Evolutionary conservation across 768 basidiomycete genomes (phyloP).

Genomic region (Leucocoprinus sp.): DNA sequence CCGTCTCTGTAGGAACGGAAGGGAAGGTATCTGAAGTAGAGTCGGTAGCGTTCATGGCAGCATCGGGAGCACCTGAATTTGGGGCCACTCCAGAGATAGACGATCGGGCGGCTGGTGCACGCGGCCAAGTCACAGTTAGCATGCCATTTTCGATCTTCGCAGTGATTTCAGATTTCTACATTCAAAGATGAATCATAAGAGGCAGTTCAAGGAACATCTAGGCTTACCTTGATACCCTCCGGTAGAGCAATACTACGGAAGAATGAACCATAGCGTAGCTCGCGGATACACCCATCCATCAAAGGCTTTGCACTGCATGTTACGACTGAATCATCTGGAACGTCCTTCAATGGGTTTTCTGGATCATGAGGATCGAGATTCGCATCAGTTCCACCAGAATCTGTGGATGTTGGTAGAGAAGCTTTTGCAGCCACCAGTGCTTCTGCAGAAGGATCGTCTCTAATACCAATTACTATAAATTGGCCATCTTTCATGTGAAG

Average conservation of each 20-base stretch:
- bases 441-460: slow-evolving; percentile 17
- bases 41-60: not conserved
- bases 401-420: not conserved
- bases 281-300: slow-evolving; percentile 21
- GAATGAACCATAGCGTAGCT: slow-evolving; percentile 39
- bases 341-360: not conserved
- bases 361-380: not conserved
- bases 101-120: slow-evolving; percentile 5
- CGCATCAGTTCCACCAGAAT: slow-evolving; percentile 9
- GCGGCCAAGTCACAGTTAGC: slow-evolving; percentile 36
- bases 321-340: slow-evolving; percentile 7
- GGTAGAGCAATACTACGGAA: slow-evolving; percentile 30
- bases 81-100: not conserved
- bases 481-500: slow-evolving; percentile 25
- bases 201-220: slow-evolving; percentile 9
- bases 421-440: slow-evolving; percentile 8
- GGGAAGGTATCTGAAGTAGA: not conserved
- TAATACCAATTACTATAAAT: slow-evolving; percentile 29
- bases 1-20: not conserved
- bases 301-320: not conserved
- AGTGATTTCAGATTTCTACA: slow-evolving; percentile 28
- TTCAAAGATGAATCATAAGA: slow-evolving; percentile 18
- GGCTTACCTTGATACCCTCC: slow-evolving; percentile 28
- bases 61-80: not conserved
- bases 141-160: slow-evolving; percentile 32